phyloP scores from a whole-genome alignment of 2,329 filamentous ascomycete species.

The Alternaria metachromatica region DNA sequence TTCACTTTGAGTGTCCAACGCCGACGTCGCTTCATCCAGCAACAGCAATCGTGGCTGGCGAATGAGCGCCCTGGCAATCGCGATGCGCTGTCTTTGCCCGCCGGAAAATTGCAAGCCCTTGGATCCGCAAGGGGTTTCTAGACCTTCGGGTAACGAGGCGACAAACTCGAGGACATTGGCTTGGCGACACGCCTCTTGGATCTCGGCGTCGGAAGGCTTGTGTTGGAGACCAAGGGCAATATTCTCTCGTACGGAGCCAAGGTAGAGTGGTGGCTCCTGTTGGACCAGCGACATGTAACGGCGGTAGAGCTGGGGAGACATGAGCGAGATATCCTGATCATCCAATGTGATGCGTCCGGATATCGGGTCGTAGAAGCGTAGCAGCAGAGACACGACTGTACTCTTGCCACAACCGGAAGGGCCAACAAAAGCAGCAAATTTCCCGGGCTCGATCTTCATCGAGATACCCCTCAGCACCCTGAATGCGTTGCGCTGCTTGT shows the following conservation, averaged over 20 bases:
- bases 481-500: not conserved
- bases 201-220: not conserved
- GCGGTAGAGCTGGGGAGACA: slow-evolving; percentile 62
- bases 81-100: slow-evolving; percentile 79
- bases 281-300: slow-evolving; percentile 82
- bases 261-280: slow-evolving; percentile 91
- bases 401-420: slow-evolving; percentile 91
- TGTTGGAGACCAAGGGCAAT: slow-evolving; percentile 52
- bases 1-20: slow-evolving; percentile 24
- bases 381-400: slow-evolving; percentile 85
- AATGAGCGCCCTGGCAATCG: slow-evolving; percentile 73
- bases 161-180: slow-evolving; percentile 43
- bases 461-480: slow-evolving; percentile 5
- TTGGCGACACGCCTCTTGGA: slow-evolving; percentile 4
- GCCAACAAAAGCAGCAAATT: slow-evolving; percentile 68
- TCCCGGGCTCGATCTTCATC: slow-evolving; percentile 56
- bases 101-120: slow-evolving; percentile 69
- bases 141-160: slow-evolving; percentile 36
- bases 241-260: slow-evolving; percentile 87
- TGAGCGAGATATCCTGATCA: slow-evolving; percentile 64
- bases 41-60: slow-evolving; percentile 64
- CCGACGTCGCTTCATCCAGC: slow-evolving; percentile 64
- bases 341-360: slow-evolving; percentile 83
- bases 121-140: slow-evolving; percentile 33
- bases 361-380: slow-evolving; percentile 81